A percentile compares a stretch with the other conserved stretches of the same genome.
Evolutionary conservation across 345 rosid genomes (phyloP).

Genomic region (Noccaea bulbosa): DNA sequence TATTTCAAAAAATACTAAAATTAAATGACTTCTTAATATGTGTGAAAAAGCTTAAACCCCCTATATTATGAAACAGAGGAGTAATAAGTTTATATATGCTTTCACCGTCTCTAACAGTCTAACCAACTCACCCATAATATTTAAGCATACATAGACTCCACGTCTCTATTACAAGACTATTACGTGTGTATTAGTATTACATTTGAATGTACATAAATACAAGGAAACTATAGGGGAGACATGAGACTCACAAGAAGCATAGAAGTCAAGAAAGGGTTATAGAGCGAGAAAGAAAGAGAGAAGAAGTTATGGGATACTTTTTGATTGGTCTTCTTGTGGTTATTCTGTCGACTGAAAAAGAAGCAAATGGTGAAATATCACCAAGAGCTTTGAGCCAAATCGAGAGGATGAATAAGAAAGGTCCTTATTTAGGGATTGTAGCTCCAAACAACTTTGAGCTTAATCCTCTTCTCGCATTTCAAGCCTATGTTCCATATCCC

Average conservation of each 20-base stretch:
- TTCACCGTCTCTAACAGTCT: neutral
- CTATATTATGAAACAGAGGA: no score
- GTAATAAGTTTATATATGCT: no score
- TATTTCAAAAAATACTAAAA: no score
- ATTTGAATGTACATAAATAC: conserved; percentile 20
- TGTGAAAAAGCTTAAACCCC: no score
- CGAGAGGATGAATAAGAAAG: conserved; percentile 46
- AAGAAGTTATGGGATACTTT: conserved; percentile 35
- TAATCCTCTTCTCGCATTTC: conserved; percentile 70
- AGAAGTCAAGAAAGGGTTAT: neutral
- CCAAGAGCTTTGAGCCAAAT: conserved; percentile 36
- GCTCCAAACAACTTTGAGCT: conserved; percentile 80
- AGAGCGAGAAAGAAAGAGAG: neutral
- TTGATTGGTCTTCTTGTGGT: conserved; percentile 30
- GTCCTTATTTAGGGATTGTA: conserved; percentile 68
- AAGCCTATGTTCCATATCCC: conserved; percentile 49
- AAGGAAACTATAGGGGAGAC: conserved; percentile 3
- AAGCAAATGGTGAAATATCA: conserved; percentile 47
- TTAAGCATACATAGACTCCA: conserved; percentile 15
- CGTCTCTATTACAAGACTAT: neutral
- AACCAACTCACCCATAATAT: neutral
- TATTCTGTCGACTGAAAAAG: conserved; percentile 35
- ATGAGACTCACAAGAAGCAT: conserved; percentile 17
- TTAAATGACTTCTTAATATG: no score
- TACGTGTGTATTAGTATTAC: conserved; percentile 4